Conservation (phyloP, 2,329 filamentous ascomycete species). For the Malbranchea zuffiana region DNA sequence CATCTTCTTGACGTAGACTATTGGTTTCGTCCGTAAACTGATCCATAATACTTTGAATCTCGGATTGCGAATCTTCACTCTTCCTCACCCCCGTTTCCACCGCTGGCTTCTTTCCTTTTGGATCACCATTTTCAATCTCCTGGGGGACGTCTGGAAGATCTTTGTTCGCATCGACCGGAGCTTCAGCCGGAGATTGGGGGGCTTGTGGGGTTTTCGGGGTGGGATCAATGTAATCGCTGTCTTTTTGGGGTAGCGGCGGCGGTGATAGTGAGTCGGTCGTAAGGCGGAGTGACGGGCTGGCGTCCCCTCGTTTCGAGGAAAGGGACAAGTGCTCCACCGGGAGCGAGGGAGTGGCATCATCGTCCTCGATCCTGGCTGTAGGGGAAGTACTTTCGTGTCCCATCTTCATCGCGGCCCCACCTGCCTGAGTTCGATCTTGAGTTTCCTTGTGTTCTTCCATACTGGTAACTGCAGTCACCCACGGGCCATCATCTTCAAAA, state of each 20-base stretch:
- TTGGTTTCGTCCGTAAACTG: constrained; percentile 70
- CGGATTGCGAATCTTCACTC: constrained; percentile 59
- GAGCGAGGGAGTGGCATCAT: neutral
- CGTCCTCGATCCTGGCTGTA: neutral
- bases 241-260: constrained; percentile 41
- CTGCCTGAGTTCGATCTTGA: neutral
- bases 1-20: constrained; percentile 60
- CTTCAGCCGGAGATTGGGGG: constrained; percentile 32
- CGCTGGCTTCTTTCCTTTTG: constrained; percentile 34
- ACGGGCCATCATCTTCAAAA: too few relatives aligned
- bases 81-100: constrained; percentile 52
- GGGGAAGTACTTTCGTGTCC: neutral
- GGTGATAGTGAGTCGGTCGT: constrained; percentile 21
- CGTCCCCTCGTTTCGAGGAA: constrained; percentile 4
- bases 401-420: neutral
- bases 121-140: constrained; percentile 17
- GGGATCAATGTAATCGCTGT: constrained; percentile 42
- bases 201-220: constrained; percentile 37
- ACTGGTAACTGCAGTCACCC: too few relatives aligned
- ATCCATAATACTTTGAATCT: constrained; percentile 96
- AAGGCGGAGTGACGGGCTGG: constrained; percentile 5
- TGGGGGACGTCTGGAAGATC: constrained; percentile 29
- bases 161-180: constrained; percentile 28
- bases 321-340: constrained; percentile 9
- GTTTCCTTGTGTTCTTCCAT: constrained; percentile 4